A percentile compares a stretch with the other conserved stretches of the same genome.
phyloP scores from a whole-genome alignment of 192 early-diverging fungal genomes.

The Coemansia sp. region DNA sequence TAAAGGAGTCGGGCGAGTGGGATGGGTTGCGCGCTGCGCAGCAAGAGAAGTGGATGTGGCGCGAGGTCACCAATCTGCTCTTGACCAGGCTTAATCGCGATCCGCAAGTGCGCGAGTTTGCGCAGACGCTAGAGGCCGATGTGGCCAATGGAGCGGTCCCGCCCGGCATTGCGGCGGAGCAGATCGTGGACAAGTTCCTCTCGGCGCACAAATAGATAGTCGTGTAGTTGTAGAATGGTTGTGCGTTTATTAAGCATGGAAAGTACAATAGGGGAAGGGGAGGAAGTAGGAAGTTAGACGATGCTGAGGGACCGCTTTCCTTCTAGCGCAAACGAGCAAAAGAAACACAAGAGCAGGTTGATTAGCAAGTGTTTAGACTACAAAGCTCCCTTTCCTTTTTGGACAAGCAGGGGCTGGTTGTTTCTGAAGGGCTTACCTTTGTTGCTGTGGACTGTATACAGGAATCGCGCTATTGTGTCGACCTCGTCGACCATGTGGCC shows the following conservation, averaged over 20 bases:
- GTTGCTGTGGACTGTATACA: slow-evolving; percentile 52
- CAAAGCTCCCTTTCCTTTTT: not conserved
- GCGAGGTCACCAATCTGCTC: slow-evolving; percentile 35
- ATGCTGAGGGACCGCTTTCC: slow-evolving; percentile 24
- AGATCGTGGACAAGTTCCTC: slow-evolving; percentile 30
- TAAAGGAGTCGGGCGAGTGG: slow-evolving; percentile 34
- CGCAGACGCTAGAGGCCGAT: slow-evolving; percentile 13
- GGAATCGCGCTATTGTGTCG: slow-evolving; percentile 57
- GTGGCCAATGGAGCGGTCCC: slow-evolving; percentile 21
- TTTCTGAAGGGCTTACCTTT: slow-evolving; percentile 22
- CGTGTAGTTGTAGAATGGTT: not conserved
- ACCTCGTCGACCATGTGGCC: slow-evolving; percentile 53
- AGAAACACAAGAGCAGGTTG: not conserved
- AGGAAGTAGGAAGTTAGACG: not conserved
- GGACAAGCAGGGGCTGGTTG: too few species aligned
- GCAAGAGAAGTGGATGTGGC: slow-evolving; percentile 50
- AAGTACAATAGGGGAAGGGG: not conserved
- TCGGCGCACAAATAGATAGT: not conserved
- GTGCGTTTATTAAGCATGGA: not conserved
- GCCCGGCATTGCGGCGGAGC: slow-evolving; percentile 38
- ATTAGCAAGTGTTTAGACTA: not conserved
- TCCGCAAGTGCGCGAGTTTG: slow-evolving; percentile 5
- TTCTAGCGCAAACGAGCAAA: slow-evolving; percentile 7
- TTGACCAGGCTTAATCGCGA: slow-evolving; percentile 18
- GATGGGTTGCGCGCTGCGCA: slow-evolving; percentile 30